A percentile compares a stretch with the other conserved stretches of the same genome.
Evolutionary conservation across 106 monocot species (phyloP).

Genomic region (Dendrobium officinale): DNA sequence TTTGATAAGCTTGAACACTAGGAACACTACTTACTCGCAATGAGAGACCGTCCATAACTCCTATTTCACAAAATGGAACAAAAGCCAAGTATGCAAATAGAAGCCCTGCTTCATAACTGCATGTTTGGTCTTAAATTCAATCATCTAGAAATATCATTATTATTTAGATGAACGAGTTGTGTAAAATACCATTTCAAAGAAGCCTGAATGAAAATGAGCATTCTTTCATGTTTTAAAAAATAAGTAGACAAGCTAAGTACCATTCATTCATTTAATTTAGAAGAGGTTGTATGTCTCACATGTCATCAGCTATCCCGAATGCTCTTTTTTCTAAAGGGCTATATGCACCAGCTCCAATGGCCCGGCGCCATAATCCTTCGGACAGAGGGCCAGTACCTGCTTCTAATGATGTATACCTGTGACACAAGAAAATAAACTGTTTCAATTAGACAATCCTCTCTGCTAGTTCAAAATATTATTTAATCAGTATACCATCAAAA

Average conservation of each 20-base stretch:
- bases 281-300: slow-evolving; percentile 29
- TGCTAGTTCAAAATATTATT: background rate
- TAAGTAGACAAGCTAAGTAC: background rate
- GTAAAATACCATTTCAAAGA: background rate
- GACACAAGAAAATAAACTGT: background rate
- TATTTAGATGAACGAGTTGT: too few relatives aligned
- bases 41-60: slow-evolving; percentile 74
- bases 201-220: slow-evolving; percentile 3
- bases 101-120: slow-evolving; percentile 92
- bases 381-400: slow-evolving; percentile 35
- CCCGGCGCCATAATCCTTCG: slow-evolving; percentile 80
- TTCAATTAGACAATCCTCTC: background rate
- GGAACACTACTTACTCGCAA: slow-evolving; percentile 52
- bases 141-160: too few relatives aligned
- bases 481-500: background rate
- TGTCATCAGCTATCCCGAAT: slow-evolving; percentile 95
- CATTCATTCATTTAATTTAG: background rate
- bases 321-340: slow-evolving; percentile 82
- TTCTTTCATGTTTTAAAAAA: background rate
- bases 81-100: slow-evolving; percentile 93
- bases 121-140: background rate
- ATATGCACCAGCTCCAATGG: slow-evolving; percentile 64
- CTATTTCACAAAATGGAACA: slow-evolving; percentile 87
- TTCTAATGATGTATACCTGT: slow-evolving; percentile 66
- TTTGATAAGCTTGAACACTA: background rate